Conservation (phyloP, 116 monocot species). For the Posidonia oceanica region DNA sequence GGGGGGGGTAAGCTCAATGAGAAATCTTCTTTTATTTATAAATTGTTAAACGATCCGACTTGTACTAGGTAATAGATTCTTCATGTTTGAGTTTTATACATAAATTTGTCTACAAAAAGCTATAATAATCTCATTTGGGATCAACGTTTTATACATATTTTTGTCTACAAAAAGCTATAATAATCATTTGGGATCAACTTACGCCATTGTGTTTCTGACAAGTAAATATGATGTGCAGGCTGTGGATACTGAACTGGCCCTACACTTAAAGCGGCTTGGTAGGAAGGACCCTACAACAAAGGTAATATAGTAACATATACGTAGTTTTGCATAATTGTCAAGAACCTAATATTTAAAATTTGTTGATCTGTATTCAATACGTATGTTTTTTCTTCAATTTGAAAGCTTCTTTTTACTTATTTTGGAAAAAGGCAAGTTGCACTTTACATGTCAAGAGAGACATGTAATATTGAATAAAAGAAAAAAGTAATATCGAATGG, state of each 20-base stretch:
- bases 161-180: not conserved
- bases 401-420: no score
- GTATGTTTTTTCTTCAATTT: not conserved
- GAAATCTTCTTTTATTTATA: no score
- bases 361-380: no score
- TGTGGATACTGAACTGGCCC: slow-evolving; percentile 65
- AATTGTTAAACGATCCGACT: no score
- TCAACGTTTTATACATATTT: not conserved
- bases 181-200: not conserved
- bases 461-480: no score
- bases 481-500: no score
- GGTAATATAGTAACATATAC: slow-evolving; percentile 23
- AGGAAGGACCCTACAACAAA: slow-evolving; percentile 96
- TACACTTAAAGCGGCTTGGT: slow-evolving; percentile 79
- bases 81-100: not conserved
- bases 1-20: no score
- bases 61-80: not conserved
- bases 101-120: not conserved
- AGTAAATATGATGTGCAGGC: slow-evolving; percentile 27
- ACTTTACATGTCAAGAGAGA: no score
- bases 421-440: no score
- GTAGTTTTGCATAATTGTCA: not conserved
- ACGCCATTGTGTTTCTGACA: not conserved
- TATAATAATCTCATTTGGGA: not conserved
- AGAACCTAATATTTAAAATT: not conserved